Conservation (phyloP, 139 green algal species). For the Limnomonas spitsbergensis region DNA sequence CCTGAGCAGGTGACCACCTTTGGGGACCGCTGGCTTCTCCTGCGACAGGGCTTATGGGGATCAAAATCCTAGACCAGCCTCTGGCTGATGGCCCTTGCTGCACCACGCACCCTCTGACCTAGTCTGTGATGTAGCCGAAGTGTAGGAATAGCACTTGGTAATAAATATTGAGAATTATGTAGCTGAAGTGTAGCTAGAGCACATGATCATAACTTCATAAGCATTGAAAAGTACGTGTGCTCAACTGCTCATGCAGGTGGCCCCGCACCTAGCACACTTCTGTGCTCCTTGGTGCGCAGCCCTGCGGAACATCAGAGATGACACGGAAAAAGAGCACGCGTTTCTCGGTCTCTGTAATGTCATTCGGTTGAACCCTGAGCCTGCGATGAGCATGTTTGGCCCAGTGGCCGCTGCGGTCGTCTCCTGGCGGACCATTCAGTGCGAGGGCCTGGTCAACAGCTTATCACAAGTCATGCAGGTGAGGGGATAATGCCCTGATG, state of each 20-base stretch:
- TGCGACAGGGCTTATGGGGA: too few species aligned
- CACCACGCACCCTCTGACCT: too few species aligned
- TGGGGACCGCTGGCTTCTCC: not conserved
- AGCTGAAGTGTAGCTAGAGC: too few species aligned
- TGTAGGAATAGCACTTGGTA: too few species aligned
- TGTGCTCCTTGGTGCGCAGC: conserved; percentile 73
- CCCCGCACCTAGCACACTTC: conserved; percentile 77
- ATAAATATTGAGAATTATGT: too few species aligned
- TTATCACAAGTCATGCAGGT: conserved; percentile 11
- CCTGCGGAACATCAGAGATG: conserved; percentile 82
- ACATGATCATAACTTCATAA: too few species aligned
- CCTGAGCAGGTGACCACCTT: conserved; percentile 35
- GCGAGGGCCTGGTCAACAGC: conserved; percentile 42
- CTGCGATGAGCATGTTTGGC: conserved; percentile 45
- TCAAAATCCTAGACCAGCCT: too few species aligned
- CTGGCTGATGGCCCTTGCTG: too few species aligned
- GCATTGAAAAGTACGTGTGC: too few species aligned
- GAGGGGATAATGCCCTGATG: not conserved
- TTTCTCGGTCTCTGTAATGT: conserved; percentile 31
- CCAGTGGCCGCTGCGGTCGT: conserved; percentile 55
- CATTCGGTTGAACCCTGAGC: conserved; percentile 68
- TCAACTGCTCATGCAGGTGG: too few species aligned
- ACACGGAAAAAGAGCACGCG: conserved; percentile 86
- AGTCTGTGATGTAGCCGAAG: too few species aligned
- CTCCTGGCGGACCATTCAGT: conserved; percentile 62